Base-by-base conservation (phyloP, 805 yeast genomes). In the Teunomyces lycoperdinae region DNA sequence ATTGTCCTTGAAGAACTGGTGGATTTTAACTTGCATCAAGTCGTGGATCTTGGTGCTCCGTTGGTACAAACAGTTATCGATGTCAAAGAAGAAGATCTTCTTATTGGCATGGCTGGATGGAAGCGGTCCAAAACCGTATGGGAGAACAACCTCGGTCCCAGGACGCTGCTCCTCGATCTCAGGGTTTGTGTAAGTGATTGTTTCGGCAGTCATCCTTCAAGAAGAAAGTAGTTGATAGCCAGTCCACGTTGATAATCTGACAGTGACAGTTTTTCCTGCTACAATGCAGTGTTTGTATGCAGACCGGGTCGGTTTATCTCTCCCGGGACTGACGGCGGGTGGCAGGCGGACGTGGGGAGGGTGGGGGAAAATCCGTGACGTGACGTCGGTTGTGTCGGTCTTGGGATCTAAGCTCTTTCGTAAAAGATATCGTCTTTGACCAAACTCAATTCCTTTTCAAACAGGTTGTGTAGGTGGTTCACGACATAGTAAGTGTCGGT, bases 41-140 rank as follows among this genome's bases (percentile, higher is more conserved):
- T 87, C 94, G 58, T 86, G 95, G 57, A 92, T 87, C 63, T 77
- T 76, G 20, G 87, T 79, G 1, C 89, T 82, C 48, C 90, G 73
- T 45, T 79, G 77, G 68, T 92, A 92, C 28, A 92, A 76, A 64
- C 97, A 90, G 65, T 92, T 92, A 71, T 92, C 99, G 46, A 92
- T 89, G 64, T 92, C 99, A 59, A 92, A 92, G 67, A 83, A 89
- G 68, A 94, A 88, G 46, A 72, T 64, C 48, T 57, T 58, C 45
- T 60, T 53, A 56, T 62, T 54, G 42, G 49, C 67, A 9, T 50
- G 13, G n/a, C 55, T 47, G 10, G 52, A 13, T 5, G 72, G 71
- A 9, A 67, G 16, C 3, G 74, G 74, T 1, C 74, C 74, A 51
- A 54, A 61, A 4, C 73, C 74, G 45, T 45, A 62, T 8, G 62